These are phyloP conservation scores for Ceratorhiza oryzae-sativae DNA, from an alignment of 1,284 basidiomycete genomes.

Conservation along the genomic window DNA sequence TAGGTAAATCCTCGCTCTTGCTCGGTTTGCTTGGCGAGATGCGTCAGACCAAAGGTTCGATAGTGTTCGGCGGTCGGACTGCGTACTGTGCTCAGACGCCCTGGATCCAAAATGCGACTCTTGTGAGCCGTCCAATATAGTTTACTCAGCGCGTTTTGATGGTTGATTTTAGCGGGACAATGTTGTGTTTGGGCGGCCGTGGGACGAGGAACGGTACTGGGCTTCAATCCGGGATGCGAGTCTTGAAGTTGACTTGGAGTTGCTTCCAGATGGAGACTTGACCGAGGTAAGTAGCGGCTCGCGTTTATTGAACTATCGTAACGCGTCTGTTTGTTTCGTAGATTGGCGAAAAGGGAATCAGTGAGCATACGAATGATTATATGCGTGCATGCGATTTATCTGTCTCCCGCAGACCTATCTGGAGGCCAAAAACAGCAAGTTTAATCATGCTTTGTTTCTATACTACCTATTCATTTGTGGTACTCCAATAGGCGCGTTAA, in stretches of 20 bases:
- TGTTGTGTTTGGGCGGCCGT: conserved; percentile 71
- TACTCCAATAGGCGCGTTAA: background rate
- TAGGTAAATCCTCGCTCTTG: conserved; percentile 68
- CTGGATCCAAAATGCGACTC: conserved; percentile 88
- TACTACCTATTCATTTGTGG: no score
- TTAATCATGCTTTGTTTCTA: conserved; percentile 55
- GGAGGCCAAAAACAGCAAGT: conserved; percentile 75
- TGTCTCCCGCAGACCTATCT: conserved; percentile 49
- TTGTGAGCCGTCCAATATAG: conserved; percentile 51
- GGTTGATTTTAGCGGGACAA: conserved; percentile 59
- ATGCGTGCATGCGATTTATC: conserved; percentile 80
- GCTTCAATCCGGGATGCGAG: conserved; percentile 66
- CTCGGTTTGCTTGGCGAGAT: conserved; percentile 80
- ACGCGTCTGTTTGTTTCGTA: conserved; percentile 43
- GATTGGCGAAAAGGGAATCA: conserved; percentile 76
- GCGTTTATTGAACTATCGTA: background rate
- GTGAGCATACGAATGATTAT: conserved; percentile 55
- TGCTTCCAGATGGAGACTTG: conserved; percentile 75
- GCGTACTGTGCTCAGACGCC: conserved; percentile 86
- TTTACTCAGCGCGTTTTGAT: background rate
- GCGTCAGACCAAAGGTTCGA: conserved; percentile 61
- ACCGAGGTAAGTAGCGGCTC: conserved; percentile 62
- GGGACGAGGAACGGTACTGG: conserved; percentile 73
- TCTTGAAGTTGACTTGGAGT: conserved; percentile 71
- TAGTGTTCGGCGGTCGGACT: conserved; percentile 71